Base-by-base conservation (phyloP, 2,329 filamentous ascomycete genomes). In the Diaporthe australafricana region DNA sequence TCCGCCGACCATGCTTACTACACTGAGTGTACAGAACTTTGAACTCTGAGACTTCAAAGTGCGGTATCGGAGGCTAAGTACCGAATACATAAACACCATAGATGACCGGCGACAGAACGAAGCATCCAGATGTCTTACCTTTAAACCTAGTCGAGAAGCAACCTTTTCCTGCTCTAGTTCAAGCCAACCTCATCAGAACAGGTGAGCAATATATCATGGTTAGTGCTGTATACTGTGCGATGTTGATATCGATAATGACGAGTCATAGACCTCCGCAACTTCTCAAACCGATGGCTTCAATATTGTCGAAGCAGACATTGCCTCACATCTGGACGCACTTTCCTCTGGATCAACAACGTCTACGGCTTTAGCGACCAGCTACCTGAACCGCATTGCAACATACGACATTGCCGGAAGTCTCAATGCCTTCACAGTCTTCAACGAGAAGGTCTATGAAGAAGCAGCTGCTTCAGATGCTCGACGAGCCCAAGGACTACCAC, bases 361-460 rank as follows among this genome's bases (percentile, higher is more conserved):
- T 68, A 84, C 86, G 50, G 84, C 85, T 22, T 76, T 88, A 3
- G 81, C 84, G 7, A 79, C 83, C 9, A 80, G 80, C 53, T 86
- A 87, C 74, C 79, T 88, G 3, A 82, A 79, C 47, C 84, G 87
- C 8, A 87, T 88, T 71, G 81, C 80, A 48, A 77, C 75, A 3
- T 87, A 86, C 75, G 86, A 88, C 73, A 48, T 48, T 80, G 80
- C 38, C 77, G 81, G n/a, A 80, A 6, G 47, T 25, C 80, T 88
- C 2, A 87, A 87, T 72, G 83, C 86, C 5, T 84, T 87, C 7
- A 84, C 85, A 9, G 77, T 87, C 17, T 77, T 88, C 73, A 88
- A 87, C 72, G 76, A 79, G 2, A 75, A 79, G 25, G 83, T 84
- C 5, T 84, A 88, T 68, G 80, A 84, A 14, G 85, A 86, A 75